Conservation (phyloP, 441 rosid species). For the Melastoma candidum region DNA sequence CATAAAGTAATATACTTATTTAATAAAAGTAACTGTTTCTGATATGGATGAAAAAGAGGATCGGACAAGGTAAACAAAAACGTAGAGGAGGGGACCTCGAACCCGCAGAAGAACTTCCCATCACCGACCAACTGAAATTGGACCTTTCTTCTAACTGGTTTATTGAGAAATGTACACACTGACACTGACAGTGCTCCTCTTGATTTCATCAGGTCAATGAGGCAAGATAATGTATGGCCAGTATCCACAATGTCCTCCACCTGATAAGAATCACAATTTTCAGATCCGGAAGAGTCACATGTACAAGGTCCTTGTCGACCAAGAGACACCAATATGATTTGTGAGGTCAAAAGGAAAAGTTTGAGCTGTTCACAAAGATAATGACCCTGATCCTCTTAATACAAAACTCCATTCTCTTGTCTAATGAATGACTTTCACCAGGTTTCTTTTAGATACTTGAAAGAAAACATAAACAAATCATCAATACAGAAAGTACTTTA, state of each 20-base stretch:
- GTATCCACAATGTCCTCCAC: constrained; percentile 96
- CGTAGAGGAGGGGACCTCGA: constrained; percentile 34
- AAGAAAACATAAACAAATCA: too few species aligned
- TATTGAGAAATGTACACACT: constrained; percentile 70
- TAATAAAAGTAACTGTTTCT: neutral
- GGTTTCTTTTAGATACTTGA: too few species aligned
- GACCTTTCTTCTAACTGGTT: constrained; percentile 60
- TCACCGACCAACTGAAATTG: constrained; percentile 48
- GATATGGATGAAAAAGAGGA: neutral
- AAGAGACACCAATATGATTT: neutral
- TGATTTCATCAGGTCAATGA: constrained; percentile 42
- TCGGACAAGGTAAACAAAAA: neutral
- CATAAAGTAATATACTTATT: too few species aligned
- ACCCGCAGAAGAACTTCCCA: constrained; percentile 76
- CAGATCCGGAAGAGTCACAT: neutral
- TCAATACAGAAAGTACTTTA: too few species aligned
- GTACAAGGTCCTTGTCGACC: neutral
- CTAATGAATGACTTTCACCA: neutral
- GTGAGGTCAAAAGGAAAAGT: too few species aligned
- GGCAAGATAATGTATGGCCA: constrained; percentile 50
- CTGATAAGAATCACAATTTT: constrained; percentile 23
- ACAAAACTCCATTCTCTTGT: too few species aligned
- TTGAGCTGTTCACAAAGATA: too few species aligned
- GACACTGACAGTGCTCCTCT: constrained; percentile 81
- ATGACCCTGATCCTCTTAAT: too few species aligned